Conservation (phyloP, 2,329 filamentous ascomycete genomes). For the Trichoderma sp. region DNA sequence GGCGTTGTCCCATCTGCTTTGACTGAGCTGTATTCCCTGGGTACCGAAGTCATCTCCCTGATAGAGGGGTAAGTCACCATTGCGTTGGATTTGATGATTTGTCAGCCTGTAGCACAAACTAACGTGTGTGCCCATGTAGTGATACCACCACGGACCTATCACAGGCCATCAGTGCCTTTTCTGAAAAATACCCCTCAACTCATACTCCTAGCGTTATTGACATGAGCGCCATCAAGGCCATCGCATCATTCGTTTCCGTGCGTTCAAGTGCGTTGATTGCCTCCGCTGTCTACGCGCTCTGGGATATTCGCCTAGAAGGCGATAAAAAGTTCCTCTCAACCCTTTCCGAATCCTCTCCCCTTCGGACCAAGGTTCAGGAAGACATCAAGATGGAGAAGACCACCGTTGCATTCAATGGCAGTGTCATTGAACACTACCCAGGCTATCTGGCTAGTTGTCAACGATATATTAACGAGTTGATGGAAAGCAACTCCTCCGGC, state of each 20-base stretch:
- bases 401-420: conserved; percentile 74
- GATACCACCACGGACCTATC: conserved; percentile 44
- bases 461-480: conserved; percentile 58
- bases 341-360: conserved; percentile 31
- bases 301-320: conserved; percentile 52
- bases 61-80: conserved; percentile 51
- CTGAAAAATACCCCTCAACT: conserved; percentile 46
- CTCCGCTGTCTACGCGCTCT: conserved; percentile 56
- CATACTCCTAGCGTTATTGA: conserved; percentile 44
- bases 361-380: conserved; percentile 47
- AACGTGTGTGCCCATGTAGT: conserved; percentile 31
- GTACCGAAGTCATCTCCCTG: conserved; percentile 57
- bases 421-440: conserved; percentile 76
- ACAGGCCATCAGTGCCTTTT: conserved; percentile 48
- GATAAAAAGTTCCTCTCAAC: conserved; percentile 37
- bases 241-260: conserved; percentile 53
- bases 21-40: conserved; percentile 52
- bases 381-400: conserved; percentile 49
- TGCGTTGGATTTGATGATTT: not conserved
- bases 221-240: conserved; percentile 48
- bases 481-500: conserved; percentile 35
- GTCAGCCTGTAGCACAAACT: conserved; percentile 19
- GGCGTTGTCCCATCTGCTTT: conserved; percentile 55
- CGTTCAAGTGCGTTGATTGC: conserved; percentile 60
- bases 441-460: conserved; percentile 62